phyloP scores from a whole-genome alignment of 768 basidiomycete genomes.

The Termitomyces sp. region DNA sequence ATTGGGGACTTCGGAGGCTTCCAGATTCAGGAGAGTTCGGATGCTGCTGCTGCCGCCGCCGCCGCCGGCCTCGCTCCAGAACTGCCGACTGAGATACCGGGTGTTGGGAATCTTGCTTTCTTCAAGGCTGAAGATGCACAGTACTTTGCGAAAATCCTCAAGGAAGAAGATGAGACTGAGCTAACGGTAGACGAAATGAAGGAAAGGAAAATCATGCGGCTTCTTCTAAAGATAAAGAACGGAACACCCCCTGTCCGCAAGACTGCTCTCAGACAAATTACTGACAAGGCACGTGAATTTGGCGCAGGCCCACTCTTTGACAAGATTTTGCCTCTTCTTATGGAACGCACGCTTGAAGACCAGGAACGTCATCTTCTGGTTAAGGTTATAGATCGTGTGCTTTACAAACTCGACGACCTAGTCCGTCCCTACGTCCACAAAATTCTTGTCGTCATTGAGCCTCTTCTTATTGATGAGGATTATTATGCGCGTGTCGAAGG shows the following conservation, averaged over 20 bases:
- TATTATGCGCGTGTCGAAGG: slow-evolving; percentile 96
- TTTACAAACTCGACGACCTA: slow-evolving; percentile 98
- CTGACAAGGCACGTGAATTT: slow-evolving; percentile 98
- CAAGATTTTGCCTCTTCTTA: slow-evolving; percentile 95
- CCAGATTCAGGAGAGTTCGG: slow-evolving; percentile 94
- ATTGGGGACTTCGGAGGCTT: slow-evolving; percentile 73
- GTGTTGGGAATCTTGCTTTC: slow-evolving; percentile 94
- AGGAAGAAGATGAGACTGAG: slow-evolving; percentile 92
- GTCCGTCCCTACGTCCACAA: slow-evolving; percentile 99
- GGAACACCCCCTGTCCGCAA: slow-evolving; percentile 98
- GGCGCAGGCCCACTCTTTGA: slow-evolving; percentile 98
- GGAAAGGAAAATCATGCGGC: slow-evolving; percentile 98
- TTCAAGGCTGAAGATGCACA: slow-evolving; percentile 98
- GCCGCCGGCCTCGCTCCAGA: slow-evolving; percentile 92
- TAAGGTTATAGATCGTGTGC: slow-evolving; percentile 97
- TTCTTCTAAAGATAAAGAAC: slow-evolving; percentile 98
- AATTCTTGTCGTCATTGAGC: slow-evolving; percentile 99
- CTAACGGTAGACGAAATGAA: slow-evolving; percentile 97
- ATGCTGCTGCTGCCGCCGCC: slow-evolving; percentile 81
- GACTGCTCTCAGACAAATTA: slow-evolving; percentile 95
- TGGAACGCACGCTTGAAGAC: slow-evolving; percentile 97
- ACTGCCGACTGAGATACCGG: slow-evolving; percentile 94
- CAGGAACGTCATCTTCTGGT: slow-evolving; percentile 97
- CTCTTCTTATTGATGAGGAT: slow-evolving; percentile 96
- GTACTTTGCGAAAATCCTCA: slow-evolving; percentile 94